Conservation (phyloP, 495 filamentous ascomycete genomes). For the Daldinia decipiens region DNA sequence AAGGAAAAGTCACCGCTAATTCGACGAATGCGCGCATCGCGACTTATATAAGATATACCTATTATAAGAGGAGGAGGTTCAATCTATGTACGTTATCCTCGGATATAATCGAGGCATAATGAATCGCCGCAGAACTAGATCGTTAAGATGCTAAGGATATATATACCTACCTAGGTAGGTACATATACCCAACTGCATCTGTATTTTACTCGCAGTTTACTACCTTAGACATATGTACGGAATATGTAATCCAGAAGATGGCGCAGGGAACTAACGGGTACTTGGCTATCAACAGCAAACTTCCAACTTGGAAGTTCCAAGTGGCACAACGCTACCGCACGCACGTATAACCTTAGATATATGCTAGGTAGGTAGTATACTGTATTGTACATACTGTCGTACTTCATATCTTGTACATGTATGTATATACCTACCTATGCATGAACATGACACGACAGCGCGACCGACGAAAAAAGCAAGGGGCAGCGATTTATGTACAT, state of each 20-base stretch:
- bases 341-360: constrained; percentile 4
- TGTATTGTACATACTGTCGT: constrained; percentile 18
- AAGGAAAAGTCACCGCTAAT: constrained; percentile 10
- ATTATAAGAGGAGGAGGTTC: background rate
- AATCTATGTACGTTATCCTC: constrained; percentile 6
- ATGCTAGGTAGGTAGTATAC: too few species aligned
- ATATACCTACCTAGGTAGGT: too few species aligned
- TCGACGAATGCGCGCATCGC: constrained; percentile 28
- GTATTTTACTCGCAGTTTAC: constrained; percentile 18
- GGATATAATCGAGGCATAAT: constrained; percentile 19
- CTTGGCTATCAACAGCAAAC: constrained; percentile 3
- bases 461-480: constrained; percentile 27
- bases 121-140: background rate
- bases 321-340: too few species aligned
- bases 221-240: background rate
- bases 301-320: too few species aligned
- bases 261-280: constrained; percentile 11
- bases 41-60: background rate
- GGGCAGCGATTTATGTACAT: constrained; percentile 12
- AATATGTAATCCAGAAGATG: background rate
- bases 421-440: constrained; percentile 23
- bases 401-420: background rate
- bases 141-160: background rate
- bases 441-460: constrained; percentile 35
- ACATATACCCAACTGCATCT: background rate